Evolutionary conservation across 2,329 filamentous ascomycete species (phyloP).

Genomic region (Botrytis pseudocinerea): DNA sequence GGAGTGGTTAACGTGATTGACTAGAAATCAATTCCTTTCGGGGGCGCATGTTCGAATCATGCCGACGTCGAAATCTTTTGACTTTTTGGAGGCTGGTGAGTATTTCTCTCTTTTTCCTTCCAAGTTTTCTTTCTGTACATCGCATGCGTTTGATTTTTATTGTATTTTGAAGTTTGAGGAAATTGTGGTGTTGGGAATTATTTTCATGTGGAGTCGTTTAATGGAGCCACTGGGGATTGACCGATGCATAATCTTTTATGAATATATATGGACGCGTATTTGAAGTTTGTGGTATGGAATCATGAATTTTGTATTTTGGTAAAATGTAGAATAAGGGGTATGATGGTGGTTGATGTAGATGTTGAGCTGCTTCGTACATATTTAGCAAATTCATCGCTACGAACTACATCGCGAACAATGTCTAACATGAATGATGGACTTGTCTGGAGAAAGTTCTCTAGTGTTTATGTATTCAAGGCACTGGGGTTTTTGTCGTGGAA

Average conservation of each 20-base stretch:
- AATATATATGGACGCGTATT: background rate
- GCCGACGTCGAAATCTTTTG: constrained; percentile 2
- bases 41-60: constrained; percentile 22
- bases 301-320: background rate
- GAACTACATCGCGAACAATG: background rate
- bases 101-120: background rate
- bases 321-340: background rate
- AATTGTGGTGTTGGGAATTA: background rate
- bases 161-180: background rate
- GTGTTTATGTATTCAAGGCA: background rate
- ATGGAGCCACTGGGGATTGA: background rate
- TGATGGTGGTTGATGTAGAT: background rate
- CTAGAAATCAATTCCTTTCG: constrained; percentile 23
- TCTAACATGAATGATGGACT: background rate
- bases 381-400: background rate
- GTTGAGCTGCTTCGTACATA: background rate
- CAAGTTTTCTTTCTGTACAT: background rate
- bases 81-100: background rate
- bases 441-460: background rate
- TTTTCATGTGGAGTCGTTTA: background rate
- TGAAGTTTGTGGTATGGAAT: background rate
- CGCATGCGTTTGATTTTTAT: background rate
- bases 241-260: background rate
- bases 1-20: constrained; percentile 23
- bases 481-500: too few species aligned